Conservation (phyloP, 1,284 basidiomycete genomes). For the Papiliotrema terrestris region DNA sequence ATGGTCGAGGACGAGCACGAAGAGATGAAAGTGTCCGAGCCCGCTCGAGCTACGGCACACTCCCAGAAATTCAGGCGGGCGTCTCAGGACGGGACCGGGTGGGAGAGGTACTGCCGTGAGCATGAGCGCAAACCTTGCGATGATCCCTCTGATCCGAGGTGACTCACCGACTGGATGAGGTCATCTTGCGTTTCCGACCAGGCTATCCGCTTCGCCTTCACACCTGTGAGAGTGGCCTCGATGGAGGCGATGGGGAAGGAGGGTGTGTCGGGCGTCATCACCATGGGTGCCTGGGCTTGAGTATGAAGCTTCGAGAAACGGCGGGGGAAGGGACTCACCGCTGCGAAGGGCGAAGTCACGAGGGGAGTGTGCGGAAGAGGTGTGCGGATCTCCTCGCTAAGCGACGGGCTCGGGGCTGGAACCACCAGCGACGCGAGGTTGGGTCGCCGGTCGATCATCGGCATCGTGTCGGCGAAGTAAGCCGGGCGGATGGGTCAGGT, state of each 20-base stretch:
- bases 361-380: conserved; percentile 5
- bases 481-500: background rate
- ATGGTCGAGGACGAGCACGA: background rate
- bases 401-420: background rate
- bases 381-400: background rate
- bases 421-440: conserved; percentile 1
- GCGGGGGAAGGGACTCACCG: background rate
- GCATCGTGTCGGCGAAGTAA: conserved; percentile 1
- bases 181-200: conserved; percentile 42
- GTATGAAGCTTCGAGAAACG: background rate
- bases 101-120: conserved; percentile 29
- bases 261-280: conserved; percentile 40
- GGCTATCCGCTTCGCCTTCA: background rate
- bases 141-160: background rate
- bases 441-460: conserved; percentile 3
- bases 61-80: too few relatives aligned
- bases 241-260: conserved; percentile 19
- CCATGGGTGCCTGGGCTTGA: conserved; percentile 2
- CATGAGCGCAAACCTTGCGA: background rate
- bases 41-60: too few relatives aligned
- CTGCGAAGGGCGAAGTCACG: background rate
- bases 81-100: conserved; percentile 9
- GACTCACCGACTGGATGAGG: conserved; percentile 34
- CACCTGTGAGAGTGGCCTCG: background rate
- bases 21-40: background rate